phyloP scores from a whole-genome alignment of 306 rosid species.

The Quillaja saponaria region DNA sequence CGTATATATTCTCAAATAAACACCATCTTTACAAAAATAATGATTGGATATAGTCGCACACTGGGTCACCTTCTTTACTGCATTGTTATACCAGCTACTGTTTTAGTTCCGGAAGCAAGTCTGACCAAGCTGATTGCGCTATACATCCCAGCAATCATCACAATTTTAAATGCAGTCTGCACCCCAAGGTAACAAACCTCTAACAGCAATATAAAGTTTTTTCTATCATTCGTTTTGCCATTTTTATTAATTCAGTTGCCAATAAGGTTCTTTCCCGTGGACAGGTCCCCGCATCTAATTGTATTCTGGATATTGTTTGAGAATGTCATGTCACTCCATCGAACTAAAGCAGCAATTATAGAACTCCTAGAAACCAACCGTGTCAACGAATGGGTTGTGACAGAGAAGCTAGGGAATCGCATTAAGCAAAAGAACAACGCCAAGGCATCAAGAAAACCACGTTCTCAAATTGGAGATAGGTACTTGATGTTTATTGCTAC shows the following conservation, averaged over 20 bases:
- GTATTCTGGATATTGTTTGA: slow-evolving; percentile 63
- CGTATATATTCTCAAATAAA: not conserved
- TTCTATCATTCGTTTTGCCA: slow-evolving; percentile 11
- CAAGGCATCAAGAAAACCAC: slow-evolving; percentile 29
- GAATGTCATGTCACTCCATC: slow-evolving; percentile 64
- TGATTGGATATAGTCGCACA: slow-evolving; percentile 47
- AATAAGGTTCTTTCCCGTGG: not conserved
- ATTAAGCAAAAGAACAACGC: slow-evolving; percentile 45
- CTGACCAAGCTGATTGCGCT: slow-evolving; percentile 49
- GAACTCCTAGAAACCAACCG: slow-evolving; percentile 56
- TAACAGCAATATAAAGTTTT: slow-evolving; percentile 23
- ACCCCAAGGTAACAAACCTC: slow-evolving; percentile 48
- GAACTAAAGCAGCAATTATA: slow-evolving; percentile 57
- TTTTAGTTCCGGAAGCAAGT: slow-evolving; percentile 49
- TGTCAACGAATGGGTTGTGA: slow-evolving; percentile 62
- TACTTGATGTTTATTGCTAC: slow-evolving; percentile 14
- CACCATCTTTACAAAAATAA: slow-evolving; percentile 2
- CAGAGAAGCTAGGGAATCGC: slow-evolving; percentile 57
- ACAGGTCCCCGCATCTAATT: slow-evolving; percentile 52
- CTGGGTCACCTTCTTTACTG: slow-evolving; percentile 66
- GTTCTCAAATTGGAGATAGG: slow-evolving; percentile 40
- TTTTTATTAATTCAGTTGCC: not conserved
- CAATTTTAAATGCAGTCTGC: slow-evolving; percentile 55
- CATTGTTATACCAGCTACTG: slow-evolving; percentile 57
- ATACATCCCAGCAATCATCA: slow-evolving; percentile 56